Evolutionary conservation across 495 filamentous ascomycete genomes (phyloP).

Genomic region (Penicillium malachiteum): DNA sequence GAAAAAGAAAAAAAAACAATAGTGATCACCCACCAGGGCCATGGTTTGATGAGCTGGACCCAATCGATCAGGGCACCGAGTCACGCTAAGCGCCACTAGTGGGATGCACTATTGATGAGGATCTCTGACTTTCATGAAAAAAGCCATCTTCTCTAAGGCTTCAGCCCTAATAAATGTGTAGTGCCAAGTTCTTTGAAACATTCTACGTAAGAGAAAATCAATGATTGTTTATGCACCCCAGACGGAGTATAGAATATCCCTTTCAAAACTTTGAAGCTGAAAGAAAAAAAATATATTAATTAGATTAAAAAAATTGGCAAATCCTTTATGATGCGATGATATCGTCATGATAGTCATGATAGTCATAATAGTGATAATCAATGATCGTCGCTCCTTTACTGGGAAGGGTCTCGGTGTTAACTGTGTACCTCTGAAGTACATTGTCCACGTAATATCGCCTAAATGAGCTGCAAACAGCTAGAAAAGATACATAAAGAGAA

Average conservation of each 20-base stretch:
- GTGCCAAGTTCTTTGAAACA: not conserved
- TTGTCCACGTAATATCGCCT: not conserved
- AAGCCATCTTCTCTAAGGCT: not conserved
- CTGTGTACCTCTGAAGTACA: conserved; percentile 9
- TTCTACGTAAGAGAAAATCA: no score
- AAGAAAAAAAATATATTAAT: no score
- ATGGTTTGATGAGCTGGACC: conserved; percentile 11
- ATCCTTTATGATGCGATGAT: not conserved
- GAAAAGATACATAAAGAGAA: conserved; percentile 11
- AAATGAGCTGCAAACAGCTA: not conserved
- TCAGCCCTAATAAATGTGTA: not conserved
- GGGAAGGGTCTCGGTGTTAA: not conserved
- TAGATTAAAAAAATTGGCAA: not conserved
- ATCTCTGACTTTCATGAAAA: conserved; percentile 17
- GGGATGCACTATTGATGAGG: conserved; percentile 21
- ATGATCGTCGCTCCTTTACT: conserved; percentile 1
- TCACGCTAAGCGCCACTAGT: conserved; percentile 17
- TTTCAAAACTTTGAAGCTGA: not conserved
- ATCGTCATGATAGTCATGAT: conserved; percentile 6
- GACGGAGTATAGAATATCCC: not conserved
- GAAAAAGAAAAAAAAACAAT: not conserved
- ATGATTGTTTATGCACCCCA: not conserved
- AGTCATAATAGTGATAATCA: not conserved
- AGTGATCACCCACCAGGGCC: conserved; percentile 7
- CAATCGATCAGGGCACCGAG: conserved; percentile 13